Percentiles rank a stretch among this genome's conserved stretches.
Conservation (phyloP, 129 eudicot genomes). For the Pulicaria dysenterica region DNA sequence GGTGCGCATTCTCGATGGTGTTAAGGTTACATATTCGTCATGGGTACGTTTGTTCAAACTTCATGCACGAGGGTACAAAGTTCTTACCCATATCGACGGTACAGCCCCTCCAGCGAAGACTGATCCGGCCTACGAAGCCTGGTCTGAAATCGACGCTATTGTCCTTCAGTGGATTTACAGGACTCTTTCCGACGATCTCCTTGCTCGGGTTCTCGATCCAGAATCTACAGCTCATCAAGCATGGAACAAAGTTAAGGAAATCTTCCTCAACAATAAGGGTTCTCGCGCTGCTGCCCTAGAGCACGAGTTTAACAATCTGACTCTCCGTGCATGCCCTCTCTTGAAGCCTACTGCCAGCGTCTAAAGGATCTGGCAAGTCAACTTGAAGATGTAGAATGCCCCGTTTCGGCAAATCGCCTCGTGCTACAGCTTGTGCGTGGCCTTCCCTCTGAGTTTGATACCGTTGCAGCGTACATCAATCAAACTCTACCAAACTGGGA, state of each 20-base stretch:
- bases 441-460: neutral
- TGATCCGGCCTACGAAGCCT: no score
- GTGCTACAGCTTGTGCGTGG: neutral
- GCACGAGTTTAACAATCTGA: no score
- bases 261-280: neutral
- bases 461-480: conserved; percentile 3
- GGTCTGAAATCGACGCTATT: neutral
- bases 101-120: neutral
- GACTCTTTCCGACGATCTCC: neutral
- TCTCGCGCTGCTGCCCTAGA: no score
- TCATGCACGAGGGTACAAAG: neutral
- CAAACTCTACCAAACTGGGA: neutral
- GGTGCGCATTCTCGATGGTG: neutral
- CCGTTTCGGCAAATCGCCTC: neutral
- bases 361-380: neutral
- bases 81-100: neutral
- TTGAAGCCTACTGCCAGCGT: conserved; percentile 1
- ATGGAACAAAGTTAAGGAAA: neutral
- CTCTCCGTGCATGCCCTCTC: neutral
- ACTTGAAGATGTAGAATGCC: conserved; percentile 7
- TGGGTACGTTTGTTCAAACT: neutral
- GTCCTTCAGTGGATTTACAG: conserved; percentile 10
- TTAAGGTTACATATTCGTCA: neutral
- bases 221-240: neutral
- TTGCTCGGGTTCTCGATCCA: neutral